Base-by-base conservation (phyloP, 2,329 filamentous ascomycete genomes). In the Aspergillus carbonarius region DNA sequence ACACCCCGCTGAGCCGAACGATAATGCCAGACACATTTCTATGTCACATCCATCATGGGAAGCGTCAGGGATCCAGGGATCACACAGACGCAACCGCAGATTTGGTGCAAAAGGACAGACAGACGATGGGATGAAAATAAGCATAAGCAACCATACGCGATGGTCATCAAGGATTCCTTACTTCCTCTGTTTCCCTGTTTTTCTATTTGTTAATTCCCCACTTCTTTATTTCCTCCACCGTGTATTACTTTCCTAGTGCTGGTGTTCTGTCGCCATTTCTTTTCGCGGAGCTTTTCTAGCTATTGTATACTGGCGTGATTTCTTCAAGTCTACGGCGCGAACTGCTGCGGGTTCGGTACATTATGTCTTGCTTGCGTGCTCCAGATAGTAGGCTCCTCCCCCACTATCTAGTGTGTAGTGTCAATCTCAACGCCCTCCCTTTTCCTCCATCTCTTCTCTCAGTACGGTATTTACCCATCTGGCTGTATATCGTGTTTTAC, bases 231-330 rank as follows among this genome's bases (percentile, higher is more conserved):
- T 57, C 5, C n/a, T 44, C 54, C 40, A 54, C 57, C 40, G n/a
- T 60, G 58, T 61, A 59, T 60, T 55, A 60, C 58, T 57, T 61
- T 57, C 52, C 32, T 61, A 55, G 32, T 64, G 64, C 59, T 52
- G 68, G 66, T 67, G 68, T 69, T 70, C 32, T 63, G 61, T 52
- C 48, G 18, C 59, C 50, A 60, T 59, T 57, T 48, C 37, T 42
- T 47, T 55, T 37, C 48, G 15, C 42, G 40, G 52, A 46, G 37
- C 37, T 46, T 39, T 47, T 55, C 48, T 30, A 30, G 49, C 37
- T 63, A 42, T 55, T 55, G 54, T 23, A 47, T 44, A 59, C 54
- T 60, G 55, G 40, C 57, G 40, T 62, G 54, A 54, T 58, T 63
- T 61, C 50, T 60, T 60, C 49, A 53, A 60, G 54, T 66, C 56